Evolutionary conservation across 306 rosid genomes (phyloP).

Genomic region (Dalbergia cochinchinensis): DNA sequence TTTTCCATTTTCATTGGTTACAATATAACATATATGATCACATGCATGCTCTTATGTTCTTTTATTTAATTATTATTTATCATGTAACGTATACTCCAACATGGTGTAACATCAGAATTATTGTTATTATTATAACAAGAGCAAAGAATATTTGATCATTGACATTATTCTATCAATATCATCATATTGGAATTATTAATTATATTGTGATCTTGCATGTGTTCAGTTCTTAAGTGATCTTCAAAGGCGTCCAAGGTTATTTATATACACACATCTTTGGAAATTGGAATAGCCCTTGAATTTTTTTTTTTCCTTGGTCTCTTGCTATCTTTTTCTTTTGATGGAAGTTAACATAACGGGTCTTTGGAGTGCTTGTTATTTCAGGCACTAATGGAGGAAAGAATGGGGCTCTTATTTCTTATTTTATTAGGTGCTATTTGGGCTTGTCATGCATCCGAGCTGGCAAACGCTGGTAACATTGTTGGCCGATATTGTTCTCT

Average conservation of each 20-base stretch:
- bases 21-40: background rate
- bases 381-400: constrained; percentile 68
- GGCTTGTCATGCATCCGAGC: constrained; percentile 61
- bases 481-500: no score
- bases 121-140: background rate
- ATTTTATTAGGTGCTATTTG: constrained; percentile 64
- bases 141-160: constrained; percentile 13
- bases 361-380: constrained; percentile 24
- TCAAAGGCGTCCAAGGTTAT: background rate
- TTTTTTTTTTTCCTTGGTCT: constrained; percentile 17
- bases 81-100: background rate
- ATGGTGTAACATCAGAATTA: background rate
- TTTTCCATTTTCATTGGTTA: background rate
- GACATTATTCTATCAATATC: background rate
- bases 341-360: constrained; percentile 19
- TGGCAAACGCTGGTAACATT: background rate
- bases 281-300: background rate
- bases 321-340: background rate
- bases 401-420: constrained; percentile 65
- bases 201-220: constrained; percentile 23
- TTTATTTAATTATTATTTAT: background rate
- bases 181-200: background rate
- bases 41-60: background rate
- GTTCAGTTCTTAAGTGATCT: background rate
- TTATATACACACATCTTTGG: constrained; percentile 1